Conservation (phyloP, 768 basidiomycete species). For the Trametes meyenii region DNA sequence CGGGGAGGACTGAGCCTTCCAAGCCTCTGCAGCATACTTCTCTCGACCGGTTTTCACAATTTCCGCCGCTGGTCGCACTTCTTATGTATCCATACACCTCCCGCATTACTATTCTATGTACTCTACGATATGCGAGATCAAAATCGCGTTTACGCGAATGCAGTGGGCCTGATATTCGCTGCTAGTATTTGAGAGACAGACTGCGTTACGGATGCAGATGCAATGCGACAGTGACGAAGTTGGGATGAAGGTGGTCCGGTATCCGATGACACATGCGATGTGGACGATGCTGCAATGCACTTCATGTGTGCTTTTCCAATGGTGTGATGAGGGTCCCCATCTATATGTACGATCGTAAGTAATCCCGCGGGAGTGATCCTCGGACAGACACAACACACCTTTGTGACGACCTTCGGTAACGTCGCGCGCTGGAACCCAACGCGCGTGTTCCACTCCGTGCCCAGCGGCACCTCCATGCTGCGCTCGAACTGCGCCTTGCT, state of each 20-base stretch:
- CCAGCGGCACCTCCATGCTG: slow-evolving; percentile 77
- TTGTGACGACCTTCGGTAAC: slow-evolving; percentile 83
- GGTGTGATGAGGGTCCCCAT: slow-evolving; percentile 75
- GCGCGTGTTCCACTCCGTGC: slow-evolving; percentile 92
- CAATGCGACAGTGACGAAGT: not conserved
- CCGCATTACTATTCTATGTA: not conserved
- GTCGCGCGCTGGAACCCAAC: slow-evolving; percentile 83
- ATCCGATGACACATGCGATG: not conserved
- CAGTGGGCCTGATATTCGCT: not conserved
- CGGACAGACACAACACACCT: slow-evolving; percentile 47
- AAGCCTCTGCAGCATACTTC: not conserved
- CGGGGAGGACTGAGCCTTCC: slow-evolving; percentile 33
- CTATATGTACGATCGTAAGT: slow-evolving; percentile 35
- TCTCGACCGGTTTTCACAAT: not conserved
- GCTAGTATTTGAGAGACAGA: not conserved
- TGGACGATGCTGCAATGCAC: slow-evolving; percentile 28
- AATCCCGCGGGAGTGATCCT: too few relatives aligned
- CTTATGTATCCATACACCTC: not conserved
- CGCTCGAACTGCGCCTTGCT: slow-evolving; percentile 92
- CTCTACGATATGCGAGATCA: not conserved
- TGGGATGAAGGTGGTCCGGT: too few relatives aligned
- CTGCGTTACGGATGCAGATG: not conserved
- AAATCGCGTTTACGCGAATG: not conserved
- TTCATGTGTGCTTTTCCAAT: slow-evolving; percentile 50
- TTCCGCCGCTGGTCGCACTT: not conserved